phyloP scores from a whole-genome alignment of 2,329 filamentous ascomycete genomes.

The Annulohypoxylon truncatum region DNA sequence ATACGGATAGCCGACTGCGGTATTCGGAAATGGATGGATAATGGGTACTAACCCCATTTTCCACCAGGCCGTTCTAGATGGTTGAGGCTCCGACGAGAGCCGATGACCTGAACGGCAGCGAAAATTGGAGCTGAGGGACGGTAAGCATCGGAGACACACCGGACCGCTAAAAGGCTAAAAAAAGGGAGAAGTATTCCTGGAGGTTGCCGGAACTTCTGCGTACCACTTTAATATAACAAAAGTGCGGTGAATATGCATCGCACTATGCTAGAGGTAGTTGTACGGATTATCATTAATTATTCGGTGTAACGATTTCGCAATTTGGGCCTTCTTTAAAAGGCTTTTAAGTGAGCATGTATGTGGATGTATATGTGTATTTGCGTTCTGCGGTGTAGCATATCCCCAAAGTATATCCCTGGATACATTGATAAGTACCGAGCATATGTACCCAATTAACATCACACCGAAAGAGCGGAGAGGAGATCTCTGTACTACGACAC shows the following conservation, averaged over 20 bases:
- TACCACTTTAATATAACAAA: constrained; percentile 26
- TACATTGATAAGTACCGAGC: not conserved
- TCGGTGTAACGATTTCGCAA: constrained; percentile 15
- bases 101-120: constrained; percentile 23
- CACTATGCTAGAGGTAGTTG: constrained; percentile 13
- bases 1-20: constrained; percentile 19
- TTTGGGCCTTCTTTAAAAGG: not conserved
- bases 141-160: constrained; percentile 33
- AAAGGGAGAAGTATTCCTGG: not conserved
- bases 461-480: constrained; percentile 32
- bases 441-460: not conserved
- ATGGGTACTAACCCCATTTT: constrained; percentile 17
- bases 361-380: not conserved
- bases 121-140: constrained; percentile 31
- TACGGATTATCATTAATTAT: constrained; percentile 17
- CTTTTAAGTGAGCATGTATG: not conserved
- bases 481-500: constrained; percentile 28
- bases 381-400: constrained; percentile 32
- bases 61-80: constrained; percentile 24
- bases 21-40: constrained; percentile 31
- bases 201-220: constrained; percentile 4
- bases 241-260: constrained; percentile 24
- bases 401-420: not conserved
- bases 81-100: constrained; percentile 32
- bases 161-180: constrained; percentile 22